phyloP scores from a whole-genome alignment of 2,329 filamentous ascomycete species.

The Nigrograna mackinnonii region DNA sequence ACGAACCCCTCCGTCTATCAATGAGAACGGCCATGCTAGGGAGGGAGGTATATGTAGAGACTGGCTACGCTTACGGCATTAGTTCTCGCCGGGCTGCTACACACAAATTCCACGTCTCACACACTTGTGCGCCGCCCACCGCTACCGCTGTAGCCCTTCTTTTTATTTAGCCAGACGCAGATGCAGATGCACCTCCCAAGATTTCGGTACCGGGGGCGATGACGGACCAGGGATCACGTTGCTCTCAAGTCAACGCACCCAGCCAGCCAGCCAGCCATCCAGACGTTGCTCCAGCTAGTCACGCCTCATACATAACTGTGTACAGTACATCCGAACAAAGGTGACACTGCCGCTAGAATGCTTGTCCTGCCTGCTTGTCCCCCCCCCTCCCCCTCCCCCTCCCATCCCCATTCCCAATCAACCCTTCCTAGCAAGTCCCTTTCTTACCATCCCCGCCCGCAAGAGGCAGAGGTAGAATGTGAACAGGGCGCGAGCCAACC shows the following conservation, averaged over 20 bases:
- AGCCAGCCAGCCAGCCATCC: too few relatives aligned
- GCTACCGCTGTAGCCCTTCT: too few relatives aligned
- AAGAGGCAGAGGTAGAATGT: not conserved
- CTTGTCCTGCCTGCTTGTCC: not conserved
- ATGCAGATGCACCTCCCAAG: not conserved
- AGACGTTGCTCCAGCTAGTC: too few relatives aligned
- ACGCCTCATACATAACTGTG: too few relatives aligned
- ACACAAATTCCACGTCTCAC: not conserved
- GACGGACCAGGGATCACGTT: not conserved
- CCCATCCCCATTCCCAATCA: not conserved
- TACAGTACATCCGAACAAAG: too few relatives aligned
- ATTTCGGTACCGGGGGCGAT: not conserved
- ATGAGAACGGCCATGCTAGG: not conserved
- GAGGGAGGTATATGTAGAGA: not conserved
- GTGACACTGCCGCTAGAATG: too few relatives aligned
- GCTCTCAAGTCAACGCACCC: too few relatives aligned
- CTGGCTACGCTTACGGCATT: not conserved
- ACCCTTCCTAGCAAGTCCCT: not conserved
- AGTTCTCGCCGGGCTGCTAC: not conserved
- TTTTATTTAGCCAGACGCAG: constrained; percentile 1
- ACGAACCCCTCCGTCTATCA: too few relatives aligned
- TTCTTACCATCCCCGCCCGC: not conserved
- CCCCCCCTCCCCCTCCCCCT: not conserved
- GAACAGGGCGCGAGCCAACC: not conserved
- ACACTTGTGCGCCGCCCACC: too few relatives aligned